phyloP scores from a whole-genome alignment of 2,329 filamentous ascomycete genomes.

The Laburnicola sp. region DNA sequence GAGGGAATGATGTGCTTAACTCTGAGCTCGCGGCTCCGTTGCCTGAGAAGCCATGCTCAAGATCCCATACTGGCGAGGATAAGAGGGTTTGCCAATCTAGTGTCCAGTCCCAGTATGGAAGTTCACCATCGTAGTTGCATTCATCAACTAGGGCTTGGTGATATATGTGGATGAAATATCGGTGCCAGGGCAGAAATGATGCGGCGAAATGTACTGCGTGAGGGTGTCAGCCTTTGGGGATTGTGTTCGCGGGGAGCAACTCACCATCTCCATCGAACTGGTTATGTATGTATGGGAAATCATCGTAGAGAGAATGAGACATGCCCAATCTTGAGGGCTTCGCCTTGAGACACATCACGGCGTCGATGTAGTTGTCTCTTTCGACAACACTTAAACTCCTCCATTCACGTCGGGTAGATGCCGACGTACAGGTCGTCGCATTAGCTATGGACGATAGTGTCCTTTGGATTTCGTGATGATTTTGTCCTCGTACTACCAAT shows the following conservation, averaged over 20 bases:
- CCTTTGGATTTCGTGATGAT: no score
- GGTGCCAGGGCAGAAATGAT: slow-evolving; percentile 43
- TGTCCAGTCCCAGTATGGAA: slow-evolving; percentile 45
- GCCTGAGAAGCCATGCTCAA: no score
- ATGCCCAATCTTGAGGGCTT: slow-evolving; percentile 23
- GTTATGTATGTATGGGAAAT: slow-evolving; percentile 38
- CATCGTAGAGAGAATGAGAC: slow-evolving; percentile 34
- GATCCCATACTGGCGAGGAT: slow-evolving; percentile 26
- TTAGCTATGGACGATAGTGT: no score
- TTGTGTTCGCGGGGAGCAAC: neutral
- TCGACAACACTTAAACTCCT: no score
- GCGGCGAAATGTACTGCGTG: slow-evolving; percentile 35
- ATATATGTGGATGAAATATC: slow-evolving; percentile 42
- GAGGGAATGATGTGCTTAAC: no score
- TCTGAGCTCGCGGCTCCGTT: no score
- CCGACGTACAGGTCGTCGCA: no score
- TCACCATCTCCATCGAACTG: slow-evolving; percentile 7
- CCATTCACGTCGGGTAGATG: no score
- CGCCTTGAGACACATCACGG: no score
- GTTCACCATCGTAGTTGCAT: slow-evolving; percentile 27
- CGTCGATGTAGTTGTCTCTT: no score
- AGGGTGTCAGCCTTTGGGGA: no score
- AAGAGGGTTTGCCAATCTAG: slow-evolving; percentile 32
- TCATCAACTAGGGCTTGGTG: slow-evolving; percentile 25
- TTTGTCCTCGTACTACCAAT: no score